These are phyloP conservation scores for Lyophyllum shimeji DNA, from an alignment of 768 basidiomycete genomes.

Conservation along the genomic window DNA sequence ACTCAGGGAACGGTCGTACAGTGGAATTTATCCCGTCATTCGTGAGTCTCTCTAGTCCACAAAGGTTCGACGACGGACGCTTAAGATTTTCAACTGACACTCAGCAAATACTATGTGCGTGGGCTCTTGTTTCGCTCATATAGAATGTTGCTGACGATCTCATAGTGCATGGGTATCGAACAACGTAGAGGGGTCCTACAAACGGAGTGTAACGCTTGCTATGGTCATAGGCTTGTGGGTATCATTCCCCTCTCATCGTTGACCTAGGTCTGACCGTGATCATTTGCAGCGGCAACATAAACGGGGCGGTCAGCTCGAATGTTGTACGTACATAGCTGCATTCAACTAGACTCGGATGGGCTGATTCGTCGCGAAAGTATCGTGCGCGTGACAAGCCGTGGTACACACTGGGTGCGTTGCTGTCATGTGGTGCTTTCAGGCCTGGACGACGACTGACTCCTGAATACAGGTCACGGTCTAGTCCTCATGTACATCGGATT, in stretches of 20 bases:
- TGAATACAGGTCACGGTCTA: slow-evolving; percentile 33
- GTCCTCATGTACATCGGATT: slow-evolving; percentile 73
- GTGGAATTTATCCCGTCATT: slow-evolving; percentile 76
- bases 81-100: neutral
- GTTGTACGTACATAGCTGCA: slow-evolving; percentile 44
- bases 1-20: slow-evolving; percentile 17
- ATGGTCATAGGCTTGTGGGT: slow-evolving; percentile 67
- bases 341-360: neutral
- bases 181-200: slow-evolving; percentile 75
- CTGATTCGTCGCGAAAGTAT: slow-evolving; percentile 45
- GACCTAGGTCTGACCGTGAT: neutral
- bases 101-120: slow-evolving; percentile 62
- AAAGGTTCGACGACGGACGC: neutral
- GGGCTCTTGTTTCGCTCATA: neutral
- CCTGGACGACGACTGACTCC: neutral
- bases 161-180: slow-evolving; percentile 61
- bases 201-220: slow-evolving; percentile 68
- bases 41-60: slow-evolving; percentile 40
- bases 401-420: slow-evolving; percentile 50
- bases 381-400: slow-evolving; percentile 65
- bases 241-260: neutral
- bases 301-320: slow-evolving; percentile 77
- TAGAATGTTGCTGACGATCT: neutral
- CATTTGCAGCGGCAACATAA: slow-evolving; percentile 59
- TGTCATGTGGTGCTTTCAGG: neutral